phyloP scores from a whole-genome alignment of 2,329 filamentous ascomycete genomes.

The Claviceps monticola region DNA sequence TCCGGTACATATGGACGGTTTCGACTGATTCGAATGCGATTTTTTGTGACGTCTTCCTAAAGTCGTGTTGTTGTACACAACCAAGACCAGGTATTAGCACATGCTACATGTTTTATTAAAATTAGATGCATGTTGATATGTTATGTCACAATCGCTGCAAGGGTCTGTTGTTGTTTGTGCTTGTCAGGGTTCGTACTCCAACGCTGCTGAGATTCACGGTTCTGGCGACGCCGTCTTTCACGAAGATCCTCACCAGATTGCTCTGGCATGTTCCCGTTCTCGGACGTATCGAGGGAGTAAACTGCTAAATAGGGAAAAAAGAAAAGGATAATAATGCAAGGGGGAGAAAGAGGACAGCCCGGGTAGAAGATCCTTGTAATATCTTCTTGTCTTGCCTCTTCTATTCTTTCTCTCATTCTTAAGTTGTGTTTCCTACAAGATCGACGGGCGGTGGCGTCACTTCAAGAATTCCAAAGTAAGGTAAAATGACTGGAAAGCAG shows the following conservation, averaged over 20 bases:
- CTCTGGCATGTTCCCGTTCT: constrained; percentile 10
- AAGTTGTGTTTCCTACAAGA: too few species aligned
- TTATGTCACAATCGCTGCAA: background rate
- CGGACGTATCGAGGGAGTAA: background rate
- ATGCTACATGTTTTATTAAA: background rate
- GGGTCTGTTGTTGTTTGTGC: background rate
- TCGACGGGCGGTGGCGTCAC: too few species aligned
- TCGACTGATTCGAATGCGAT: background rate
- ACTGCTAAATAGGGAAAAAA: background rate
- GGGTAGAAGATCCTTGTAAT: background rate
- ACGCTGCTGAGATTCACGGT: constrained; percentile 1
- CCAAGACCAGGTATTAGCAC: background rate
- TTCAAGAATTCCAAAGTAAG: too few species aligned
- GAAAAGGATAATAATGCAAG: background rate
- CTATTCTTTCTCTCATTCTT: too few species aligned
- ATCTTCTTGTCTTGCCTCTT: too few species aligned
- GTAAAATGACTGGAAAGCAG: too few species aligned
- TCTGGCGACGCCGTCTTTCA: background rate
- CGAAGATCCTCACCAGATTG: constrained; percentile 9
- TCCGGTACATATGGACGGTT: background rate
- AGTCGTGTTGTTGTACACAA: background rate
- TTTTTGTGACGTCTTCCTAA: background rate
- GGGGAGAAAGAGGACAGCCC: background rate
- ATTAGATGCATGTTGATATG: background rate
- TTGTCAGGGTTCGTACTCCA: background rate